Base-by-base conservation (phyloP, 2,329 filamentous ascomycete genomes). In the Hyphodiscus sp. region DNA sequence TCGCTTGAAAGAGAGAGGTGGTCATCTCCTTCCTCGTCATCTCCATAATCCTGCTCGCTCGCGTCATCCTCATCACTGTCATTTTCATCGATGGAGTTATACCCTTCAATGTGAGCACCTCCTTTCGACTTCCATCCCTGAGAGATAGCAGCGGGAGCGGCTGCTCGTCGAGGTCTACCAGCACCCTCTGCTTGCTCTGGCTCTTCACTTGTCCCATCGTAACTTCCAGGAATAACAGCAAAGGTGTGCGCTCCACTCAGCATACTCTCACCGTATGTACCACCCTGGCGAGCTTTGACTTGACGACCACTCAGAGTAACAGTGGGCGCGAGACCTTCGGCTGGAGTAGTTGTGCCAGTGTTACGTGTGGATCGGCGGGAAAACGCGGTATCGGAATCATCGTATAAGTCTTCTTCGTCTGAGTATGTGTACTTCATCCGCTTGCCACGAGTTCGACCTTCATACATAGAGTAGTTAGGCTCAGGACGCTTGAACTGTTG, bases 361-460 rank as follows among this genome's bases (percentile, higher is more conserved):
- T 90, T 87, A 23, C 92, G 83, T 18, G 83, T 79, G 13, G 89
- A 89, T 7, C 85, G 81, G 75, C 91, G 68, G 69, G 73, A 70
- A 6, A 66, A 68, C 10, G 80, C 79, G 63, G 85, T 79, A 65
- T 85, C 81, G n/a, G 81, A 81, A 52, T 76, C 80, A 16, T 85
- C 82, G 38, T 86, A 26, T 26, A 26, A 64, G n/a, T 69, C 86
- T 61, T 95, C 89, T 20, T 95, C 89, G 50, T 96, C 91, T 0
- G 91, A 95, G 67, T 89, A 99, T 0, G 90, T 99, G 67, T 99
- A 99, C 70, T 91, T 95, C 73, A 95, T 87, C 57, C 92, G 87
- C 76, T 99, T 97, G 53, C 94, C 94, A 55, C 94, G 84, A 5
- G 95, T 99, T 50, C 94, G 89, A 48, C 94, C 94, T 73, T 99